Conservation (phyloP, 345 rosid genomes). For the Populus davidiana region DNA sequence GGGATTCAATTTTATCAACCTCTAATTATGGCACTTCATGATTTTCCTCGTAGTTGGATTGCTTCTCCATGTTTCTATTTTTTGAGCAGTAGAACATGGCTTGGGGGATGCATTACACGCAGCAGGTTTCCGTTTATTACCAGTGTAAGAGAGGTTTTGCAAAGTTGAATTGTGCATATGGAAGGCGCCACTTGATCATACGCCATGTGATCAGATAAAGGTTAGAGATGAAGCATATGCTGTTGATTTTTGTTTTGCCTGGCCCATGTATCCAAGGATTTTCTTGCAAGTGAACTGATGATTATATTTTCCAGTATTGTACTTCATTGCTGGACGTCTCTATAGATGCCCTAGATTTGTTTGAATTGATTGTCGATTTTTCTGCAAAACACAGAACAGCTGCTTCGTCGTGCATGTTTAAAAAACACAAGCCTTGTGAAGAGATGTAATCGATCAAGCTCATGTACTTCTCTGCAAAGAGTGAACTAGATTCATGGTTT, state of each 20-base stretch:
- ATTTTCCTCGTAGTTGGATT: neutral
- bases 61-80: neutral
- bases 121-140: neutral
- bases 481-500: too few species aligned
- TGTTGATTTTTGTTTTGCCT: neutral
- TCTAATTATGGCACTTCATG: slow-evolving; percentile 1
- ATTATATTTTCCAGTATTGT: too few species aligned
- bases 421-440: too few species aligned
- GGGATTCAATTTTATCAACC: slow-evolving; percentile 11
- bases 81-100: neutral
- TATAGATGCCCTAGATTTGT: too few species aligned
- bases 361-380: too few species aligned
- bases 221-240: neutral
- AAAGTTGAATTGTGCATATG: neutral
- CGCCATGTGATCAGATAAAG: neutral
- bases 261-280: neutral
- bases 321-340: too few species aligned
- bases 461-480: too few species aligned
- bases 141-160: neutral
- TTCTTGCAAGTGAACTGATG: neutral
- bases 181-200: neutral
- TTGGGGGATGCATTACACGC: neutral
- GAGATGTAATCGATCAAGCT: too few species aligned
- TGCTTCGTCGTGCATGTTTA: too few species aligned
- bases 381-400: too few species aligned